Evolutionary conservation across 352 stramenopile species (phyloP), one percentile per base, ranked within the genome.

Genomic region (Phytophthora europaea): DNA sequence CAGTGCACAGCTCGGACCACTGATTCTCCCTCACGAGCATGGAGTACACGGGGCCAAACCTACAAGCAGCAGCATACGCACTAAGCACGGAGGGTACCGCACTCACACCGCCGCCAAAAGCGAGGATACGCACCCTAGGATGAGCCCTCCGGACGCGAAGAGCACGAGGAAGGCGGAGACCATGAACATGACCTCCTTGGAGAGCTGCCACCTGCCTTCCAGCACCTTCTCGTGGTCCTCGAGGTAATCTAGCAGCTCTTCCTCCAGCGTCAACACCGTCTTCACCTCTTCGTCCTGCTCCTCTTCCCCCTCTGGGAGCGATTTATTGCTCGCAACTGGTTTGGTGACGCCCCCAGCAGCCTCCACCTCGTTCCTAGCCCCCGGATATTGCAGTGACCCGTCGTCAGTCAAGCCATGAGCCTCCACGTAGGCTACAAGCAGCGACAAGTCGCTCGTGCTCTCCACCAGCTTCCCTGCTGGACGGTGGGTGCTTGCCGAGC

Each of bases 11-110:
- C 52, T 95, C 85, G 1, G 78, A 81, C 88, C 88, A 95, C 62
- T 95, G 85, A 0, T 82, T 67, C 59, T 93, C 87, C 12, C 77
- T 76, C 28, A 92, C 82, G 2, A 95, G 72, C 38, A 76, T 81
- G 20, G 88, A 90, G 55, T 95, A 95, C 16, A 95, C 75, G 0
- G 88, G 88, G 1, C 88, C 88, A 75, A 95, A 95, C 40, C 79
- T 89, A 54, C 10, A 7, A 61, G 55, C 23, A 54, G 60, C 23
- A 54, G 66, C 40, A 58, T 12, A 45, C 36, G 15, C 7, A 55
- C 56, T 54, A 4, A 65, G 1, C 23, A 50, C 28, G 28, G 28
- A 7, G 28, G 4, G 3, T 4, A 31, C 31, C 9, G 45, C 28
- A 12, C 20, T 22, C 15, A 73, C 60, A n/a, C 31, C 0, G 51